Evolutionary conservation across 352 stramenopile genomes (phyloP), one percentile per base, ranked within the genome.

Genomic region (Phytophthora capsici): DNA sequence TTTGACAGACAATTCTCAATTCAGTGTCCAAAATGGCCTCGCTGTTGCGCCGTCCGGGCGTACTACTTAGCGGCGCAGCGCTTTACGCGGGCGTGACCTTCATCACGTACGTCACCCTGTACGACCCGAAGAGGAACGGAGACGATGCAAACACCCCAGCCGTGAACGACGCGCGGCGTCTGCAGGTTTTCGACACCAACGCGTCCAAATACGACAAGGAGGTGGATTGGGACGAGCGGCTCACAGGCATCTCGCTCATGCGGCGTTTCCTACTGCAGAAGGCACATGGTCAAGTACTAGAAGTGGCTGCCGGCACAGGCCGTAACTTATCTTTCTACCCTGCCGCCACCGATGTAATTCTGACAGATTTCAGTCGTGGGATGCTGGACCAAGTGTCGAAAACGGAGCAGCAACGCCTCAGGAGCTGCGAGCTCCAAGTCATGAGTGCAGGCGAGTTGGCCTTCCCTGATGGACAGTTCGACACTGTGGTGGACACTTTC

Each of bases 401-500:
- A 12, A 46, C 63, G 28, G 32, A 72, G 12, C 66, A 65, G 22
- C 57, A 59, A 6, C n/a, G 46, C 16, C 48, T 77, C 12, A 25
- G 32, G 9, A 60, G 36, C 25, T 89, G 70, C 44, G 71, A 86
- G 28, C 58, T 82, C 19, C 57, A 55, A 8, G 77, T 93, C 47
- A 93, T 94, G 84, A 80, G 73, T 32, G 84, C 82, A 0, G 69
- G 69, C 26, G 61, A 71, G 8, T 62, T 96, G 38, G 20, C 46
- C 23, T 98, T 98, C 67, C 48, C 65, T 3, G 75, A 90, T 47
- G 62, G 88, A 38, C 69, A 60, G 1, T 99, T 98, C 75, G 95
- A 99, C 74, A 98, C 95, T 3, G 93, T 99, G 30, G 93, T 98
- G 17, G 96, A 99, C 73, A 99, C 96, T 2, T 99, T 99, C 73